These are phyloP conservation scores for Prunella vulgaris DNA, from an alignment of 257 asterid species.

Conservation along the genomic window DNA sequence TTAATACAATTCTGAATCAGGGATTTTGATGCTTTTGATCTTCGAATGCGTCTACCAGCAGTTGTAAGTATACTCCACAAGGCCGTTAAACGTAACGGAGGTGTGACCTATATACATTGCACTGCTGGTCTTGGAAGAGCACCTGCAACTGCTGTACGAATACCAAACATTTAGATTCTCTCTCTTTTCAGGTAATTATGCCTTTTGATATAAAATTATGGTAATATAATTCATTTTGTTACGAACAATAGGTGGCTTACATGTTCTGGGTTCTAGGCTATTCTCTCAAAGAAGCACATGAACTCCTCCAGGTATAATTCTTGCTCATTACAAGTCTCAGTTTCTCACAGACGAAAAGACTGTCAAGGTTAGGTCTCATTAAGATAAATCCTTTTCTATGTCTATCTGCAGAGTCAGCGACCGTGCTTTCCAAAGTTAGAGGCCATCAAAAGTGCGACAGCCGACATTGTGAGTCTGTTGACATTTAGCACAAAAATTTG, in stretches of 20 bases:
- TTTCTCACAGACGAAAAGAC: not conserved
- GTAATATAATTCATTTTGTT: constrained; percentile 1
- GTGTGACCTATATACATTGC: constrained; percentile 89
- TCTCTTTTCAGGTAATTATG: not conserved
- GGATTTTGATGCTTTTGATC: constrained; percentile 93
- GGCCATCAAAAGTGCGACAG: constrained; percentile 87
- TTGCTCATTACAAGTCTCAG: not conserved
- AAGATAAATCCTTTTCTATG: not conserved
- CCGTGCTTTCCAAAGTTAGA: constrained; percentile 86
- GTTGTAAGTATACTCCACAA: constrained; percentile 76
- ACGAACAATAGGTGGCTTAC: constrained; percentile 69
- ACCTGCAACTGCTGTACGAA: constrained; percentile 81
- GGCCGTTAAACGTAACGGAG: constrained; percentile 68
- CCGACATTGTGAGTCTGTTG: constrained; percentile 68
- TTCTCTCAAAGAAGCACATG: constrained; percentile 60
- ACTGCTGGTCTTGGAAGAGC: constrained; percentile 99
- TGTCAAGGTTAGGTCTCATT: not conserved
- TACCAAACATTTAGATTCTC: constrained; percentile 8
- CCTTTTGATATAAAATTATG: not conserved
- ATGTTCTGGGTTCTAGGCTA: constrained; percentile 95
- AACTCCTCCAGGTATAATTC: constrained; percentile 60
- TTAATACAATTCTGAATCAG: constrained; percentile 37
- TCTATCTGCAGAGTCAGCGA: constrained; percentile 70
- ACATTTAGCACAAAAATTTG: not conserved
- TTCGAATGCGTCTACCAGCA: constrained; percentile 82